Evolutionary conservation across 1,139 yeast species (phyloP).

Genomic region (Blastobotrys apis): DNA sequence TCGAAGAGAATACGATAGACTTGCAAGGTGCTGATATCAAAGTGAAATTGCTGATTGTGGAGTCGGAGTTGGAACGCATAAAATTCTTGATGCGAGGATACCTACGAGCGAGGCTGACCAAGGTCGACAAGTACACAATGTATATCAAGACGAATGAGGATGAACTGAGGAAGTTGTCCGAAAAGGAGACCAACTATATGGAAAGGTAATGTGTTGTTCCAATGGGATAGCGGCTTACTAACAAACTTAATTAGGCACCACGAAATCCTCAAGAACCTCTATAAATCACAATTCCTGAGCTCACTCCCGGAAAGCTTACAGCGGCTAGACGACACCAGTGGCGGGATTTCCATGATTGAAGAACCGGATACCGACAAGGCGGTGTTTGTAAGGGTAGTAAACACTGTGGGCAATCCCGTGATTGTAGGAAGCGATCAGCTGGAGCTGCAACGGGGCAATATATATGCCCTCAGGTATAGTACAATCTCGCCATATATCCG

Average conservation of each 20-base stretch:
- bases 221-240: neutral
- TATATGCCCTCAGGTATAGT: constrained; percentile 70
- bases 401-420: constrained; percentile 36
- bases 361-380: constrained; percentile 71
- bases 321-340: constrained; percentile 70
- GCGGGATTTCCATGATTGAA: constrained; percentile 73
- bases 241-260: constrained; percentile 45
- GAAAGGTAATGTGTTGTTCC: constrained; percentile 31
- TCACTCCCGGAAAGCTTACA: constrained; percentile 66
- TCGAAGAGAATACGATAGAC: constrained; percentile 57
- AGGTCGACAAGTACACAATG: constrained; percentile 62
- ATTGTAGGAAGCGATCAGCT: constrained; percentile 50
- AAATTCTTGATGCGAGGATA: constrained; percentile 77
- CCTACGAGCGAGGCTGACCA: constrained; percentile 63
- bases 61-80: constrained; percentile 84
- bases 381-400: constrained; percentile 63
- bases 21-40: constrained; percentile 57
- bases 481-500: constrained; percentile 36
- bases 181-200: constrained; percentile 61
- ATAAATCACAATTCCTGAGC: constrained; percentile 62
- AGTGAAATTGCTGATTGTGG: constrained; percentile 75
- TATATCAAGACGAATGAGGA: constrained; percentile 42
- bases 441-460: constrained; percentile 59
- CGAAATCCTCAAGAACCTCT: constrained; percentile 57
- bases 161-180: constrained; percentile 43